phyloP scores from a whole-genome alignment of 306 rosid genomes.

The Potentilla sterilis region DNA sequence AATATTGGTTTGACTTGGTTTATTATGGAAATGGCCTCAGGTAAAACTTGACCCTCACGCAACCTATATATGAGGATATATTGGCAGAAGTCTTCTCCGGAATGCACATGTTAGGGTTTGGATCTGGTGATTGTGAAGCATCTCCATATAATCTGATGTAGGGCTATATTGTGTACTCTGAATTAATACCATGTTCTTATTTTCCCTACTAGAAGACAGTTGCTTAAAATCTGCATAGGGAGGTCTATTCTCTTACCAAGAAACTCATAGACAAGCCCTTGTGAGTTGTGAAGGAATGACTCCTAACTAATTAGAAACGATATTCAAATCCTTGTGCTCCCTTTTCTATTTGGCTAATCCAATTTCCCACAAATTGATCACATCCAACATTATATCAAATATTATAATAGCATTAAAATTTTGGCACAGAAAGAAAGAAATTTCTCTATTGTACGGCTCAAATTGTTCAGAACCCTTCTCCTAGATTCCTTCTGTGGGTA shows the following conservation, averaged over 20 bases:
- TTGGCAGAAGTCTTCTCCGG: not conserved
- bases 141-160: conserved; percentile 10
- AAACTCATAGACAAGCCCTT: conserved; percentile 28
- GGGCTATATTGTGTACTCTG: conserved; percentile 6
- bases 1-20: not conserved
- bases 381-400: not conserved
- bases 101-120: conserved; percentile 28
- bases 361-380: conserved; percentile 6
- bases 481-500: conserved; percentile 8
- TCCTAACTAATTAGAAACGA: conserved; percentile 21
- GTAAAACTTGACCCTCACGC: not conserved
- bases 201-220: conserved; percentile 3
- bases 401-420: not conserved
- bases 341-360: conserved; percentile 15
- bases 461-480: not conserved
- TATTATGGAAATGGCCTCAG: not conserved
- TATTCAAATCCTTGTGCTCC: not conserved
- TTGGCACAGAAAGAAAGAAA: not conserved
- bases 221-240: not conserved
- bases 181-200: conserved; percentile 8
- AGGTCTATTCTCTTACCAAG: not conserved
- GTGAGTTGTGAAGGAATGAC: conserved; percentile 33
- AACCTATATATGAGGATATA: not conserved
- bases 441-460: conserved; percentile 1
- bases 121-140: conserved; percentile 7